A percentile compares a stretch with the other conserved stretches of the same genome.
Conservation (phyloP, 768 basidiomycete species). For the Pleurotus ostreatus region DNA sequence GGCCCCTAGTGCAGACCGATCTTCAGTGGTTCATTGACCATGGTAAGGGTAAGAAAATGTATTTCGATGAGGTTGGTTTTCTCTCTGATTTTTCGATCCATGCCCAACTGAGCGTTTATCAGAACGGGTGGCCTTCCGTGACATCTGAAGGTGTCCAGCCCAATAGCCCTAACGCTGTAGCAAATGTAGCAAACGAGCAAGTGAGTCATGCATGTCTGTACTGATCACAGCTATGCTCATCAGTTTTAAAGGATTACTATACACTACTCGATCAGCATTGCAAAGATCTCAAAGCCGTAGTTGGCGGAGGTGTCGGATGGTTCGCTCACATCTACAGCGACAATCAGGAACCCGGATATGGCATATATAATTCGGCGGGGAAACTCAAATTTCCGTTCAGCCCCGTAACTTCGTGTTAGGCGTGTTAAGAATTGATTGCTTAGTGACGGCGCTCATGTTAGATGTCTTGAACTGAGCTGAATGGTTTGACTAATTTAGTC, state of each 20-base stretch:
- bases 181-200: slow-evolving; percentile 43
- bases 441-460: no score
- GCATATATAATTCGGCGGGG: slow-evolving; percentile 41
- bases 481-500: no score
- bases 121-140: slow-evolving; percentile 67
- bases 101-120: background rate
- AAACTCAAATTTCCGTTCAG: slow-evolving; percentile 47
- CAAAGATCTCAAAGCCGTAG: slow-evolving; percentile 41
- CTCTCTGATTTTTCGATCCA: background rate
- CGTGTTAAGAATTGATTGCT: background rate
- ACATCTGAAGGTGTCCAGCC: slow-evolving; percentile 50
- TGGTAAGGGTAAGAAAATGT: slow-evolving; percentile 61
- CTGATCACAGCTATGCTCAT: background rate
- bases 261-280: slow-evolving; percentile 51
- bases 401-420: slow-evolving; percentile 47
- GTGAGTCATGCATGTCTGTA: slow-evolving; percentile 21
- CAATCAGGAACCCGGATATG: slow-evolving; percentile 51
- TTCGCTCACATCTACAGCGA: slow-evolving; percentile 66
- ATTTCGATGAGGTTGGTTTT: slow-evolving; percentile 47
- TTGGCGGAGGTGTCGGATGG: slow-evolving; percentile 58
- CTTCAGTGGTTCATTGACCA: slow-evolving; percentile 52
- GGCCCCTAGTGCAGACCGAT: slow-evolving; percentile 49
- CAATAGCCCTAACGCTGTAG: slow-evolving; percentile 46
- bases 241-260: slow-evolving; percentile 41
- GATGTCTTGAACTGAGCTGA: no score